Evolutionary conservation across 108 stramenopile genomes (phyloP), one percentile per base, ranked within the genome.

Genomic region (Schizochytrium sp.): DNA sequence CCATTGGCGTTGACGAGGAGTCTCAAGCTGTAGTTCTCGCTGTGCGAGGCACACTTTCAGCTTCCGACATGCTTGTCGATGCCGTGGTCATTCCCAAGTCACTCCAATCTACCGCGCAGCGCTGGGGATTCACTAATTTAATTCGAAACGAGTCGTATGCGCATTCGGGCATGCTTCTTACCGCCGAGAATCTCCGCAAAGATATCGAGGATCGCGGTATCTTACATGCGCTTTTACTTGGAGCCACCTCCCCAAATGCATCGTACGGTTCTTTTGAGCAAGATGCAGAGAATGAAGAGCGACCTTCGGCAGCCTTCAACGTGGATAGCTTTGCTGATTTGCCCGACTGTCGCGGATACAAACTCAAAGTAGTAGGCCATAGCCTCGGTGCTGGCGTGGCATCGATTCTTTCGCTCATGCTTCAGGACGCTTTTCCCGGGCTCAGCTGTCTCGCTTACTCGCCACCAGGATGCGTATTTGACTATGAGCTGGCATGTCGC

Each of bases 361-460:
- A 83, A 6, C 76, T 99, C 21, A 95, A 96, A 55, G 90, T 98
- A 18, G 96, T 96, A 1, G 98, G 98, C 28, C 98, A 99, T 87
- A 93, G 92, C 51, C 91, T 99, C n/a, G 98, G 98, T 43, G 98
- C 96, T 4, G 97, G 96, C 0, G 93, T 93, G 44, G 96, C 96
- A 34, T 96, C 95, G 6, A 91, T 99, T 14, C 91, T 99, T 44
- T 90, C 95, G 16, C 94, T 97, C 57, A 96, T 98, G 94, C 90
- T 98, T 18, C 57, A 92, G 59, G 71, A 91, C 16, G 91, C 91
- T n/a, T 97, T 87, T 88, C 96, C 97, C 8, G 72, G 88, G 59
- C 92, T 99, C 44, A 88, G 93, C 53, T 96, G 95, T 44, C 90
- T 95, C 41, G 96, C 95, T 53, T 97, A 95, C 91, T 93, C 95